Base-by-base conservation (phyloP, 441 rosid genomes). In the Kokia cookei region DNA sequence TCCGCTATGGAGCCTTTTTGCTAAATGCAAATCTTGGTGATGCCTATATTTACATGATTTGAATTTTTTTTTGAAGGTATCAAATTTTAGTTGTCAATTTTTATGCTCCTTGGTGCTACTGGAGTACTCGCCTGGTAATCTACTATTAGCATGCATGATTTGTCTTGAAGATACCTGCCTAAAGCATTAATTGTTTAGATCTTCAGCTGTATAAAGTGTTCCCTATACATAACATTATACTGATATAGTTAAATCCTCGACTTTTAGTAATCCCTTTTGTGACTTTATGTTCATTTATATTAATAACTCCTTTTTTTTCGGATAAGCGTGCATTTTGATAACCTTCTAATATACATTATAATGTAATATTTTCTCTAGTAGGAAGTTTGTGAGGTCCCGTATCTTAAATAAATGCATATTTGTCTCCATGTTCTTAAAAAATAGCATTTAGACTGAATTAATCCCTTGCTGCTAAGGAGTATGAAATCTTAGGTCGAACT, bases 61-160 rank as follows among this genome's bases (percentile, higher is more conserved):
- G 42, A 61, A 40, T 57, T 40, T 74, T 70, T 77, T 53, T 67
- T 89, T 73, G 9, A 92, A 96, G 99, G 86, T 87, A 82, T 84
- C 98, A 93, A 32, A 84, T 96, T 85, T 82, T 96, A 84, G 93
- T 84, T 40, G 97, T 94, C 78, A 96, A 94, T 83, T 96, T 96
- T 83, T 83, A 75, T 86, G 98, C 98, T 76, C 98, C 98, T 75
- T 96, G 99, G 99, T 96, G 99, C 91, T 85, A 81, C 80, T 96
- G 97, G 97, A 88, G 99, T 79, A 91, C 82, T 73, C 98, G 97
- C 79, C 87, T 96, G 98, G 99, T 94, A 89, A 83, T 79, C 14
- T 32, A 51, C 72, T 32, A 47, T 47, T 48, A 27, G 15, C 57
- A 26, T 48, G 14, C 42, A 14, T 8, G 13, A 67, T 48, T 47